A percentile compares a stretch with the other conserved stretches of the same genome.
These are phyloP conservation scores for Geosiphon pyriformis DNA, from an alignment of 192 early-diverging fungal species.

Conservation along the genomic window DNA sequence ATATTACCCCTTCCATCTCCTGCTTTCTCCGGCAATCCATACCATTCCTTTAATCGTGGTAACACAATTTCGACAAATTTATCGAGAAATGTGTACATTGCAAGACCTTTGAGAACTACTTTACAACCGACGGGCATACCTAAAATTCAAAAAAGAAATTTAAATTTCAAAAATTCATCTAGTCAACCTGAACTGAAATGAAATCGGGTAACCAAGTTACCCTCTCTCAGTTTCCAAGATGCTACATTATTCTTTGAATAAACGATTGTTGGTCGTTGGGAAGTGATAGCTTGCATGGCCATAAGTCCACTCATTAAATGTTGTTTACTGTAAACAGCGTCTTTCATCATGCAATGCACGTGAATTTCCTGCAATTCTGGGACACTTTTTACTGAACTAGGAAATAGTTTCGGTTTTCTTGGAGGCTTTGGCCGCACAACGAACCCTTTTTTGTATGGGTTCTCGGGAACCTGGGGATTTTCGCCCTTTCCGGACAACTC, in stretches of 20 bases:
- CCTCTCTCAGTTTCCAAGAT: conserved; percentile 80
- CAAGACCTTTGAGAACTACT: conserved; percentile 72
- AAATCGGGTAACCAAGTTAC: conserved; percentile 17
- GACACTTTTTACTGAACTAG: conserved; percentile 53
- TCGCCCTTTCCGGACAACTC: conserved; percentile 26
- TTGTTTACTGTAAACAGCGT: conserved; percentile 84
- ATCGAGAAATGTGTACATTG: conserved; percentile 93
- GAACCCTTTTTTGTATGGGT: conserved; percentile 2
- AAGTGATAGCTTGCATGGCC: conserved; percentile 86
- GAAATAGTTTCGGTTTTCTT: conserved; percentile 51
- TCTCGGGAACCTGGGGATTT: conserved; percentile 1
- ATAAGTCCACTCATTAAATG: conserved; percentile 85
- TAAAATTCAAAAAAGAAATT: background rate
- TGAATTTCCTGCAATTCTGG: conserved; percentile 70
- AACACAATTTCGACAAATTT: conserved; percentile 92
- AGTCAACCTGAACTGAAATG: background rate
- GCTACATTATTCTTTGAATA: conserved; percentile 77
- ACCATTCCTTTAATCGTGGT: conserved; percentile 89
- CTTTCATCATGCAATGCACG: conserved; percentile 82
- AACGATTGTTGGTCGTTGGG: conserved; percentile 69
- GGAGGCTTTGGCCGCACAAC: conserved; percentile 35
- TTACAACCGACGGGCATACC: conserved; percentile 86
- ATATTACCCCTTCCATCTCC: conserved; percentile 82
- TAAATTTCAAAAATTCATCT: background rate
- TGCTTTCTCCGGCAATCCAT: conserved; percentile 63